A percentile compares a stretch with the other conserved stretches of the same genome.
Evolutionary conservation across 805 yeast genomes (phyloP).

Genomic region (Metschnikowia lochheadii): DNA sequence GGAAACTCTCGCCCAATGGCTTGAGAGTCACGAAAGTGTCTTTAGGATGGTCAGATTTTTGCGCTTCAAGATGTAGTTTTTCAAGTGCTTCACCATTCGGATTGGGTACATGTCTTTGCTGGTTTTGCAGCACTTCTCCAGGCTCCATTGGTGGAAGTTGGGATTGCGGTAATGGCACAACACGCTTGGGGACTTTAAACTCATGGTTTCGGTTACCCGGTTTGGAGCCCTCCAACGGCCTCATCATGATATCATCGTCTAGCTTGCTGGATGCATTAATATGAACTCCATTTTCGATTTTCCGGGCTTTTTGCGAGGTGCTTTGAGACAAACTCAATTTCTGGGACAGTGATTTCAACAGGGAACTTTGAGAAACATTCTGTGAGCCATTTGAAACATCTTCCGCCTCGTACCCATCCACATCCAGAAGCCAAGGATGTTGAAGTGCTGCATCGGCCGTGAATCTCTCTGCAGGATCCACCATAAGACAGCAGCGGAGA

Average conservation of each 20-base stretch:
- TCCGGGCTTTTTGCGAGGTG: constrained; percentile 58
- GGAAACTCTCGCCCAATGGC: constrained; percentile 46
- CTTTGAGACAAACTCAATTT: constrained; percentile 62
- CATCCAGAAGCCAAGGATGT: constrained; percentile 73
- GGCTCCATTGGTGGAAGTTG: constrained; percentile 16
- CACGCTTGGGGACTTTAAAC: constrained; percentile 42
- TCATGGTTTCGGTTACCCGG: constrained; percentile 24
- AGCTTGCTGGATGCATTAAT: constrained; percentile 33
- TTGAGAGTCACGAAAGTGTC: constrained; percentile 63
- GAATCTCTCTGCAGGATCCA: constrained; percentile 68
- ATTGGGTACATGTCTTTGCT: not conserved
- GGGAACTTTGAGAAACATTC: not conserved
- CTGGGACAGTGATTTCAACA: constrained; percentile 19
- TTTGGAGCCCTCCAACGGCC: constrained; percentile 32
- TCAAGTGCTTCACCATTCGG: too few species aligned
- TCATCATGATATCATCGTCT: constrained; percentile 41
- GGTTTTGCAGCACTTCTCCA: not conserved
- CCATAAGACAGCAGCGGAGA: constrained; percentile 64
- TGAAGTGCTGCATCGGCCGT: constrained; percentile 71
- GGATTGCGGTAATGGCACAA: constrained; percentile 41
- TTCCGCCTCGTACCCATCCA: constrained; percentile 20
- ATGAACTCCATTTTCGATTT: constrained; percentile 37
- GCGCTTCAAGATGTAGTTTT: too few species aligned
- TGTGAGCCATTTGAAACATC: not conserved
- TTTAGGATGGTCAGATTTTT: constrained; percentile 30